Evolutionary conservation across 768 basidiomycete genomes (phyloP).

Genomic region (Floccularia luteovirens): DNA sequence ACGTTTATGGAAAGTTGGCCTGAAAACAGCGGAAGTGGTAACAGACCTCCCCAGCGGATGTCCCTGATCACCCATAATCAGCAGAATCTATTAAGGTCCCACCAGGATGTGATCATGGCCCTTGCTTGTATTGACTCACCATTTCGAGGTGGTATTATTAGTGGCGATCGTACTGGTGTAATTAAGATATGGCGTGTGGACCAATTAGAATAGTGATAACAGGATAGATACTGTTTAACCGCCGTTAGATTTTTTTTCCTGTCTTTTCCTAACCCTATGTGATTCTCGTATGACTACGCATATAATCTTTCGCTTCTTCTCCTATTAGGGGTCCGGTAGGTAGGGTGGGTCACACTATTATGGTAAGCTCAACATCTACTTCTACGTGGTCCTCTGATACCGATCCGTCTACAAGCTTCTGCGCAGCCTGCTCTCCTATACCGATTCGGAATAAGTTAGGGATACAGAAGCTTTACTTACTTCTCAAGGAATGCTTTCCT

Average conservation of each 20-base stretch:
- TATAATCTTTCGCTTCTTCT: too few species aligned
- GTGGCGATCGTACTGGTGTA: conserved; percentile 82
- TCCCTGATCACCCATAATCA: conserved; percentile 77
- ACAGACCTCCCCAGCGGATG: conserved; percentile 68
- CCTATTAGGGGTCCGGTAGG: too few species aligned
- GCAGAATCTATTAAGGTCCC: conserved; percentile 76
- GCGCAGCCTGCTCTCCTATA: too few species aligned
- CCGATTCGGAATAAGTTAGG: too few species aligned
- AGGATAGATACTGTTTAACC: not conserved
- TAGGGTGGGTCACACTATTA: too few species aligned
- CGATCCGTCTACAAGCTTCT: too few species aligned
- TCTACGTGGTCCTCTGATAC: too few species aligned
- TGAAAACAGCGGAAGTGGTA: conserved; percentile 35
- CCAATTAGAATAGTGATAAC: conserved; percentile 23
- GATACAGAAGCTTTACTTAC: too few species aligned
- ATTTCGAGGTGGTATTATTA: conserved; percentile 88
- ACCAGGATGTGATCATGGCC: conserved; percentile 87
- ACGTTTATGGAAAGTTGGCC: conserved; percentile 62
- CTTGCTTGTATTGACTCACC: conserved; percentile 86
- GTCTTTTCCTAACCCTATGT: not conserved
- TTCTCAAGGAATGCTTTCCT: too few species aligned
- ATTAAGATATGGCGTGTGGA: conserved; percentile 89
- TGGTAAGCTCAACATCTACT: too few species aligned
- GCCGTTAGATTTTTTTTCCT: not conserved
- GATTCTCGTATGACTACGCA: too few species aligned